These are phyloP conservation scores for Ochetophila trinervis DNA, from an alignment of 306 rosid genomes.

Conservation along the genomic window DNA sequence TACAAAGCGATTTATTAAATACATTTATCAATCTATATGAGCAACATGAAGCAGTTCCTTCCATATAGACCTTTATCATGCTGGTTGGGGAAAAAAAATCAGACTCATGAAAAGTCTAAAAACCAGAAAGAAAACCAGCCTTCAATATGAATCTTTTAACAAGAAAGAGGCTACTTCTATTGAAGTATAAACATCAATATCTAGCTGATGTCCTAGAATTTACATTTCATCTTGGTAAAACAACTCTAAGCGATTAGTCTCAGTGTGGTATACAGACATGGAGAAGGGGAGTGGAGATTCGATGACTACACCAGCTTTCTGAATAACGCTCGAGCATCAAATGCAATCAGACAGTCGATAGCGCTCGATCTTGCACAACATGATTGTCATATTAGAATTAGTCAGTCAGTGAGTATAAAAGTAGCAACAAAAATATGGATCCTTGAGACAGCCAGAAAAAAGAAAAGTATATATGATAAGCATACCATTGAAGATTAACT, in stretches of 20 bases:
- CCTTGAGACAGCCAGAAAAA: background rate
- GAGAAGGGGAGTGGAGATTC: slow-evolving; percentile 11
- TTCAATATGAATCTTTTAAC: no score
- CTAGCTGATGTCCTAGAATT: slow-evolving; percentile 31
- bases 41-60: no score
- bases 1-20: no score
- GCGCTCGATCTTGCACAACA: slow-evolving; percentile 34
- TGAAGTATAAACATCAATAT: slow-evolving; percentile 21
- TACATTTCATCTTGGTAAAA: slow-evolving; percentile 40
- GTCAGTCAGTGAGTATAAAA: slow-evolving; percentile 15
- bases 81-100: no score
- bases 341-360: slow-evolving; percentile 25
- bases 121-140: no score
- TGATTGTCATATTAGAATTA: slow-evolving; percentile 4
- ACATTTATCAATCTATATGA: no score
- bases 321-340: slow-evolving; percentile 16
- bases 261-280: slow-evolving; percentile 22
- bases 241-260: slow-evolving; percentile 23
- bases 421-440: background rate
- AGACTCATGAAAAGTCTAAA: no score
- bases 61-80: no score
- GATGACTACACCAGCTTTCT: slow-evolving; percentile 27
- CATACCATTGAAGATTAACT: slow-evolving; percentile 43
- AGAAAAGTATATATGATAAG: slow-evolving; percentile 19
- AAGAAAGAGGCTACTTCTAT: background rate